Conservation (phyloP, 768 basidiomycete genomes). For the Panaeolus papilionaceus region DNA sequence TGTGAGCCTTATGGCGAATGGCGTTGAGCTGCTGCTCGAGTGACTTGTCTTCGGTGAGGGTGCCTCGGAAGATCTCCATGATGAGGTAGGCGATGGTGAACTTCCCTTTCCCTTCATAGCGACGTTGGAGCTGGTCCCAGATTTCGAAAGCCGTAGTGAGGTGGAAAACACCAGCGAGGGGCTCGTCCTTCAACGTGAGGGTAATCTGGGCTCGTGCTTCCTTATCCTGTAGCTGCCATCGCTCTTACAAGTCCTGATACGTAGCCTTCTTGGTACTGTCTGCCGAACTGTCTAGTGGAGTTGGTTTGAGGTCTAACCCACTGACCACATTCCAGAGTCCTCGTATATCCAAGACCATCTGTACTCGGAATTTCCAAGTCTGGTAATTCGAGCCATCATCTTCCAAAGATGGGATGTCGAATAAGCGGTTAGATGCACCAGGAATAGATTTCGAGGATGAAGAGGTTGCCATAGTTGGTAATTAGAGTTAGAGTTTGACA, state of each 20-base stretch:
- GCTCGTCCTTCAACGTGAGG: slow-evolving; percentile 28
- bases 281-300: background rate
- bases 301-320: slow-evolving; percentile 5
- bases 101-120: slow-evolving; percentile 27
- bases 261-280: background rate
- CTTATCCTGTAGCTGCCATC: slow-evolving; percentile 18
- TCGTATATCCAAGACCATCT: background rate
- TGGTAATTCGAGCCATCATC: background rate
- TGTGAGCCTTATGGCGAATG: slow-evolving; percentile 23
- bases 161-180: slow-evolving; percentile 26
- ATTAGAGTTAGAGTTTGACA: background rate
- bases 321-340: slow-evolving; percentile 14
- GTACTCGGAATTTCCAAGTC: background rate
- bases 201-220: slow-evolving; percentile 25
- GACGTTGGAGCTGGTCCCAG: slow-evolving; percentile 23
- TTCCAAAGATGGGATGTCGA: background rate
- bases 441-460: background rate
- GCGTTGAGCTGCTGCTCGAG: slow-evolving; percentile 25
- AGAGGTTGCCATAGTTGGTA: background rate
- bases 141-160: slow-evolving; percentile 19
- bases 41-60: slow-evolving; percentile 20
- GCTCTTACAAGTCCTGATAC: background rate
- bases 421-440: background rate
- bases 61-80: slow-evolving; percentile 22
- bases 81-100: slow-evolving; percentile 23